Conservation (phyloP, 768 basidiomycete species). For the Leucocoprinus birnbaumii region DNA sequence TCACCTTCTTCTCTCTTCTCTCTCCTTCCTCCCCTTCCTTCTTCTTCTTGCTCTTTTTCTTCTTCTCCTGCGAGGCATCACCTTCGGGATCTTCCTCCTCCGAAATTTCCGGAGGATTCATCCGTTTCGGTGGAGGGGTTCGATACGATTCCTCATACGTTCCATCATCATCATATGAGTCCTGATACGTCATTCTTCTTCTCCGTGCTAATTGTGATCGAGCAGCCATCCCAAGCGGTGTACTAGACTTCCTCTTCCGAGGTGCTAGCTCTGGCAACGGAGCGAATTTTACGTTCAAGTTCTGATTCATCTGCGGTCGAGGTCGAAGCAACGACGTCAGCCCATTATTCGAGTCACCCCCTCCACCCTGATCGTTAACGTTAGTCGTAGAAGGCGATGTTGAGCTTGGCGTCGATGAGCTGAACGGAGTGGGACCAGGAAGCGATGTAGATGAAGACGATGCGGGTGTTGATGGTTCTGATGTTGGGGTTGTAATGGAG, state of each 20-base stretch:
- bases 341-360: background rate
- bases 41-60: conserved; percentile 14
- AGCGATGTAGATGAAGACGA: conserved; percentile 40
- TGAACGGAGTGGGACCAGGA: conserved; percentile 37
- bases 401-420: conserved; percentile 5
- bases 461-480: conserved; percentile 31
- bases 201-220: conserved; percentile 38
- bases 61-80: background rate
- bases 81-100: background rate
- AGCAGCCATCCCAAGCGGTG: conserved; percentile 55
- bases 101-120: background rate
- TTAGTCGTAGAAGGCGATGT: conserved; percentile 2
- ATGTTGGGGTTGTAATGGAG: conserved; percentile 4
- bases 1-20: conserved; percentile 20
- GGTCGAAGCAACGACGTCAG: conserved; percentile 16
- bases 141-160: conserved; percentile 5
- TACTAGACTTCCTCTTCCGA: conserved; percentile 42
- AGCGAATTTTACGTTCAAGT: conserved; percentile 51
- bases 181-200: conserved; percentile 20
- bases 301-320: conserved; percentile 1
- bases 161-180: conserved; percentile 1
- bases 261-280: conserved; percentile 54
- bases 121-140: background rate
- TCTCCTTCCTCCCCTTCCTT: conserved; percentile 6
- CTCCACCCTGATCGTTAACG: background rate